Evolutionary conservation across 768 basidiomycete genomes (phyloP), one percentile per base, ranked within the genome.

Genomic region (Pisolithus microcarpus): DNA sequence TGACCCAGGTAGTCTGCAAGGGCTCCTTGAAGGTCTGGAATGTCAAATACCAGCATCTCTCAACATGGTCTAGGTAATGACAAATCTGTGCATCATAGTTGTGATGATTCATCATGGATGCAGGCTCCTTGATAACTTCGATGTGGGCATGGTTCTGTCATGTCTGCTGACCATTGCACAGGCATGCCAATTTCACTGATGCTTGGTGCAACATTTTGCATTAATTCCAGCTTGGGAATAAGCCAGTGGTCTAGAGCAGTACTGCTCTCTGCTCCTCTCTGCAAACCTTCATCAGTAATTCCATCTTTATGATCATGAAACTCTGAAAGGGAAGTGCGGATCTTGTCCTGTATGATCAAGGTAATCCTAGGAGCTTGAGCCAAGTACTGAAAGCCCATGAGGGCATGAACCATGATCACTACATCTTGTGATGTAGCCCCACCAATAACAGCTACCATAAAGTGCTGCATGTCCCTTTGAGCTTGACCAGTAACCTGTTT

Each of bases 171-270:
- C 64, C 64, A 71, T 30, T 54, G 45, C 24, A 54, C 58, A 3
- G 66, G 44, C 11, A 56, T 58, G 0, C 73, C 72, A 34, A 61
- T 62, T 15, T 38, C 38, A 7, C 46, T 47, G 19, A 72, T 69
- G 51, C 58, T 69, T 2, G 57, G 48, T 5, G 60, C 55, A 5
- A 73, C 62, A 38, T 62, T 66, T 18, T 71, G 69, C n/a, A 72
- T 50, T 19, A 69, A 59, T 46, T 72, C 70, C 8, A 74, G 61
- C 53, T 78, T 78, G 1, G 70, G 73, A 38, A 77, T 75, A 16
- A 66, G 46, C 58, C 66, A 76, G 48, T 74, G 54, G 7, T 67
- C 34, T 19, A 71, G 65, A 1, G 60, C 10, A 24, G 5, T 11
- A 4, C 26, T 48, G 9, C 58, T 50, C 11, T 42, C 52, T 38